Percentiles rank a stretch among this genome's conserved stretches.
These are phyloP conservation scores for Trichophyton equinum DNA, from an alignment of 2,329 filamentous ascomycete genomes.

Conservation along the genomic window DNA sequence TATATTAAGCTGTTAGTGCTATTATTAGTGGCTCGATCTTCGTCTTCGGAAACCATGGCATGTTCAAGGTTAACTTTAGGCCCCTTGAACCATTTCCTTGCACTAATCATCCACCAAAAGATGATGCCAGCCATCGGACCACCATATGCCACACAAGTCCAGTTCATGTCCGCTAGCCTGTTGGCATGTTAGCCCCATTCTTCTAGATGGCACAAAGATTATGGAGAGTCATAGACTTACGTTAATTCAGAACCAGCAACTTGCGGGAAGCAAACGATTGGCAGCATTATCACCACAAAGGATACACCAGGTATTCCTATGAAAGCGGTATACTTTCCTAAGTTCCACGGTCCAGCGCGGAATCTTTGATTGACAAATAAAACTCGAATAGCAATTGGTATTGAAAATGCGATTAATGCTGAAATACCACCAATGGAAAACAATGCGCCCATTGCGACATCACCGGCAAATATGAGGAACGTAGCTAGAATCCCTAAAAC, in stretches of 20 bases:
- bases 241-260: conserved; percentile 43
- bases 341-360: conserved; percentile 55
- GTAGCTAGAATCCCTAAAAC: conserved; percentile 47
- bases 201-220: neutral
- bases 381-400: conserved; percentile 33
- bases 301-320: conserved; percentile 45
- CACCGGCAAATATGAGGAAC: conserved; percentile 53
- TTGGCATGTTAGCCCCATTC: neutral
- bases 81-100: conserved; percentile 57
- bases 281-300: conserved; percentile 56
- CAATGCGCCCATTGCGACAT: conserved; percentile 51
- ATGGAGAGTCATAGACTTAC: conserved; percentile 16
- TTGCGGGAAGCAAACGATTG: conserved; percentile 53
- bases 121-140: conserved; percentile 47
- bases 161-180: conserved; percentile 48
- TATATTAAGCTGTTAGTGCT: neutral
- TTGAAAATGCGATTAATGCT: conserved; percentile 44
- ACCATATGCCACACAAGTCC: conserved; percentile 55
- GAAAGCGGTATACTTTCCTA: conserved; percentile 47
- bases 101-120: conserved; percentile 52
- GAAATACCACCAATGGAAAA: conserved; percentile 60
- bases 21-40: neutral
- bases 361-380: conserved; percentile 48
- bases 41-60: conserved; percentile 9
- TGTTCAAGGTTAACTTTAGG: conserved; percentile 56